Base-by-base conservation (phyloP, 2,329 filamentous ascomycete genomes). In the Shiraia bambusicola region DNA sequence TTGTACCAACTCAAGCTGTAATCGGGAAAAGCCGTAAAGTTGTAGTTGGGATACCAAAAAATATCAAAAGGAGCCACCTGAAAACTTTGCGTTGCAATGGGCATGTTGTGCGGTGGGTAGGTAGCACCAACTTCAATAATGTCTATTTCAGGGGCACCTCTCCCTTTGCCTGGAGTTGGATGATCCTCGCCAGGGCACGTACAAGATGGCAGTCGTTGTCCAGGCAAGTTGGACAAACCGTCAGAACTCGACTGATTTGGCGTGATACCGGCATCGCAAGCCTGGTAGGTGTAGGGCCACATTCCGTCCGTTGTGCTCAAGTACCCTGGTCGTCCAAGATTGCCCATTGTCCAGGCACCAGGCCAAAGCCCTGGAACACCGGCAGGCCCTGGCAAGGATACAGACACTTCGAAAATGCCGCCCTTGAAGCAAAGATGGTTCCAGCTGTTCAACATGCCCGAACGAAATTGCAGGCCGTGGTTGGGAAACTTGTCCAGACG, bases 341-440 rank as follows among this genome's bases (percentile, higher is more conserved):
- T 79, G 1, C 76, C 76, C 72, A 79, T 76, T 2, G 73, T 72
- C 76, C 76, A 79, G 3, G 71, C 72, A 30, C 76, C 76, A 6
- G 76, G 76, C 76, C 76, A 79, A 1, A 77, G 60, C 16, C 75
- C 76, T 34, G 72, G 71, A 4, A 73, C 58, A 27, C 73, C 75
- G 19, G 70, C 70, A 31, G 75, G 75, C 12, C 76, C 76, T 14
- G 76, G 75, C 3, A 79, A 60, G 10, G 76, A 78, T 6, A 78
- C 66, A 0, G 74, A 77, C 3, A 78, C 73, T 40, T 79, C 76
- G 37, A 77, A 72, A 14, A 76, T 71, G 10, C 76, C 76, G 2
- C 76, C 76, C 49, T 78, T 78, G 61, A 79, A 78, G 58, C 76
- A 79, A 4, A 78, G 53, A 27, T 77, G 73, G 45, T 78, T 78